Base-by-base conservation (phyloP, 2,329 filamentous ascomycete genomes). In the Hypomyces rosellus region DNA sequence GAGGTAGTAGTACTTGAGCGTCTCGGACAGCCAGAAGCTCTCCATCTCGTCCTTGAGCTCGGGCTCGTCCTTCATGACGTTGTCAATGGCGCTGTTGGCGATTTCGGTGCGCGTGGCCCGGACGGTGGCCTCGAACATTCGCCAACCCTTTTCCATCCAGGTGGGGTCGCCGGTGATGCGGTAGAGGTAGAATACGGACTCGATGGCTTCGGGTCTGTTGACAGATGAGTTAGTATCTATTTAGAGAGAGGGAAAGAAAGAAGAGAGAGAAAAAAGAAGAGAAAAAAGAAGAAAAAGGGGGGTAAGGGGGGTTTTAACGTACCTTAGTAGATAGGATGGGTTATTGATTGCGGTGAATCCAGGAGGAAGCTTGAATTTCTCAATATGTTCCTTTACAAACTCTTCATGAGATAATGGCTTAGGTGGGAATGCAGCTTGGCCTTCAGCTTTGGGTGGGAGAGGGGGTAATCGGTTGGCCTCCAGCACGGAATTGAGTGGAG, bases 11-110 rank as follows among this genome's bases (percentile, higher is more conserved):
- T 95, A 95, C 74, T 95, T 96, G 59, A 96, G 73, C 38, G 89
- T 96, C 75, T 96, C 90, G 3, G 87, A 87, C 54, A 89, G 74
- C 88, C 90, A 96, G 68, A 95, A 95, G 62, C 86, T 91, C 71
- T 95, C 86, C 87, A 92, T 91, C 58, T 75, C 74, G 64, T 90
- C 80, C 37, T 67, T 64, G 49, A 75, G 70, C 9, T 60, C 60
- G 1, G 74, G 67, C 15, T 74, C 65, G 1, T 66, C 51, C 5
- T 55, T 50, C 20, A 76, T 68, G 12, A 91, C 85, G 61, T 88
- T 80, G 44, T 74, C 68, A 49, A 93, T 80, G 36, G 86, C 88
- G 11, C 81, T 84, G 69, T 89, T 82, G 8, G 83, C 89, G 45
- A 78, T 76, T 12, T 81, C 70, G 0, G 87, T 85, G 36, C 74